phyloP scores from a whole-genome alignment of 768 basidiomycete genomes.

The Dioszegia aurantiaca region DNA sequence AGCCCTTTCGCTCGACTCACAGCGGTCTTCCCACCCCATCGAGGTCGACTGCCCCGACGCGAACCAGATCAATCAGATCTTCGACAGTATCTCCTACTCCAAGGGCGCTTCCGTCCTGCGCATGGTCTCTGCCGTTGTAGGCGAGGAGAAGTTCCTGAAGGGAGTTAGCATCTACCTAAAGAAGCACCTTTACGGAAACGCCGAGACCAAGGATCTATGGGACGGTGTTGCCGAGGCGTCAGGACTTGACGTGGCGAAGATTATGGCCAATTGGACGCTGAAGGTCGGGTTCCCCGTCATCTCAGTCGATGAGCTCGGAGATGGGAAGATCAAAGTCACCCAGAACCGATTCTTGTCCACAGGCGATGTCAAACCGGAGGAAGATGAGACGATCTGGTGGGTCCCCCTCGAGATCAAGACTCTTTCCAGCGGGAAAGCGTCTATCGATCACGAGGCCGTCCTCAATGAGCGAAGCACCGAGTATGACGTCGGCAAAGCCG shows the following conservation, averaged over 20 bases:
- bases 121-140: slow-evolving; percentile 85
- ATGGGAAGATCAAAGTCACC: slow-evolving; percentile 67
- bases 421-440: slow-evolving; percentile 60
- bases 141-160: slow-evolving; percentile 80
- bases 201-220: slow-evolving; percentile 82
- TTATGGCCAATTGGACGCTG: slow-evolving; percentile 90
- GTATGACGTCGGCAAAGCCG: slow-evolving; percentile 67
- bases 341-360: slow-evolving; percentile 92
- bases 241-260: slow-evolving; percentile 65
- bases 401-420: slow-evolving; percentile 72
- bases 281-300: slow-evolving; percentile 89
- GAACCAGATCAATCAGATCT: slow-evolving; percentile 81
- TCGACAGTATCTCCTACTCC: slow-evolving; percentile 81
- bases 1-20: slow-evolving; percentile 80
- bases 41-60: slow-evolving; percentile 87
- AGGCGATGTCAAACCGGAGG: slow-evolving; percentile 70
- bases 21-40: slow-evolving; percentile 84
- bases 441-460: slow-evolving; percentile 63
- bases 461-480: slow-evolving; percentile 67
- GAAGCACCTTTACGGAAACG: slow-evolving; percentile 78
- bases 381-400: slow-evolving; percentile 82
- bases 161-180: slow-evolving; percentile 91
- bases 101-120: slow-evolving; percentile 72
- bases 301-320: slow-evolving; percentile 71
- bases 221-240: slow-evolving; percentile 74